A percentile compares a stretch with the other conserved stretches of the same genome.
These are phyloP conservation scores for Nissolia schottii DNA, from an alignment of 306 rosid species.

Conservation along the genomic window DNA sequence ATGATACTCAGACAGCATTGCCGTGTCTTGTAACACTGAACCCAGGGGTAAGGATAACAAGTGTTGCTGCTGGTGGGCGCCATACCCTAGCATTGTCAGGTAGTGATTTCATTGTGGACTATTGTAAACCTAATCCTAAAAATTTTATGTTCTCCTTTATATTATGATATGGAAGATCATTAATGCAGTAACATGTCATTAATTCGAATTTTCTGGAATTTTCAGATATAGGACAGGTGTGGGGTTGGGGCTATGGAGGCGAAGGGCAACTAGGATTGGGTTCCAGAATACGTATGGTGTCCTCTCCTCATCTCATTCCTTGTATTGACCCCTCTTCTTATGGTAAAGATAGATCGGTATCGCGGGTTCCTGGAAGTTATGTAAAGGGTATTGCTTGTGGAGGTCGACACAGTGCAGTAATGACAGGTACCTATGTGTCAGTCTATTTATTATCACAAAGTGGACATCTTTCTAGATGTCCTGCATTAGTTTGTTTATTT, in stretches of 20 bases:
- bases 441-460: constrained; percentile 16
- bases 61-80: constrained; percentile 96
- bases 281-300: constrained; percentile 87
- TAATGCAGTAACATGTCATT: constrained; percentile 16
- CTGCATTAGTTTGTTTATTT: constrained; percentile 14
- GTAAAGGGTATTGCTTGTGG: constrained; percentile 87
- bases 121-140: neutral
- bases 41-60: constrained; percentile 70
- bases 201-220: constrained; percentile 35
- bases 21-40: constrained; percentile 83
- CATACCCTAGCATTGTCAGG: constrained; percentile 86
- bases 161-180: constrained; percentile 18
- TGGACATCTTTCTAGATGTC: neutral
- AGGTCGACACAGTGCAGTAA: constrained; percentile 92
- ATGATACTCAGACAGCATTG: constrained; percentile 70
- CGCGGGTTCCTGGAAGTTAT: constrained; percentile 75
- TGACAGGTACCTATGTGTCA: constrained; percentile 56
- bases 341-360: constrained; percentile 52
- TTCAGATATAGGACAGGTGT: constrained; percentile 93
- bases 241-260: constrained; percentile 99
- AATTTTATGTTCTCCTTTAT: constrained; percentile 2
- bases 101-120: constrained; percentile 24
- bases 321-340: constrained; percentile 61
- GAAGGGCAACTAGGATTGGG: constrained; percentile 99
- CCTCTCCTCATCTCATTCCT: constrained; percentile 89